A percentile compares a stretch with the other conserved stretches of the same genome.
Evolutionary conservation across 1,139 yeast species (phyloP).

Genomic region (Kodamaea suecica): DNA sequence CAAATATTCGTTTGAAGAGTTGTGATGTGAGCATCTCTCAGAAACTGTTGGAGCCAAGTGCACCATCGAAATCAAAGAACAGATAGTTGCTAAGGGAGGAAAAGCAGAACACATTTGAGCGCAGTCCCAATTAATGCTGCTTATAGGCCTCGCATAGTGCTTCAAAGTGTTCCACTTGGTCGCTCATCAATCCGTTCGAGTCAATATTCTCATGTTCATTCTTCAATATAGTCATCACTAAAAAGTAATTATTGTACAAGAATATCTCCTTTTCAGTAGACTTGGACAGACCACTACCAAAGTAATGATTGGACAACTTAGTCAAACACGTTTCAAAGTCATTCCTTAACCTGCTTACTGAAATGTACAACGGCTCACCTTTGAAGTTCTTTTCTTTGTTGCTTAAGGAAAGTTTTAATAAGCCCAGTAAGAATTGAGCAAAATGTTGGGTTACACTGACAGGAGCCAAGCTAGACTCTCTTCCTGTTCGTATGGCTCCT

Average conservation of each 20-base stretch:
- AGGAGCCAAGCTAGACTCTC: conserved; percentile 52
- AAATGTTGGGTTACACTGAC: conserved; percentile 68
- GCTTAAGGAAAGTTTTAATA: conserved; percentile 53
- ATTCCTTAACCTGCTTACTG: conserved; percentile 65
- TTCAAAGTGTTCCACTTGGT: conserved; percentile 60
- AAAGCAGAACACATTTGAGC: background rate
- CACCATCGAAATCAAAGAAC: too few relatives aligned
- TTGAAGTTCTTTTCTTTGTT: conserved; percentile 23
- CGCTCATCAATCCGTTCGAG: conserved; percentile 48
- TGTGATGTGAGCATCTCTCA: too few relatives aligned
- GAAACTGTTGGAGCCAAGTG: too few relatives aligned
- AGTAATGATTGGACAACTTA: conserved; percentile 50
- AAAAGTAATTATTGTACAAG: conserved; percentile 70
- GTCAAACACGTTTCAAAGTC: conserved; percentile 80
- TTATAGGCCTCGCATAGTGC: conserved; percentile 60
- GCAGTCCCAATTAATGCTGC: conserved; percentile 6
- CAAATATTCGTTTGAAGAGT: too few relatives aligned
- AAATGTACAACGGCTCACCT: conserved; percentile 71
- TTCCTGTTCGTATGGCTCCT: conserved; percentile 28
- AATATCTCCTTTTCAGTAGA: conserved; percentile 61
- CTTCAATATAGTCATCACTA: conserved; percentile 47
- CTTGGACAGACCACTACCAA: conserved; percentile 35
- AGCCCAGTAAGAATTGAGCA: conserved; percentile 69
- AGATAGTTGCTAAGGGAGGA: too few relatives aligned
- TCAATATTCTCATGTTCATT: conserved; percentile 42